Base-by-base conservation (phyloP, 306 rosid genomes). In the Potentilla sterilis region DNA sequence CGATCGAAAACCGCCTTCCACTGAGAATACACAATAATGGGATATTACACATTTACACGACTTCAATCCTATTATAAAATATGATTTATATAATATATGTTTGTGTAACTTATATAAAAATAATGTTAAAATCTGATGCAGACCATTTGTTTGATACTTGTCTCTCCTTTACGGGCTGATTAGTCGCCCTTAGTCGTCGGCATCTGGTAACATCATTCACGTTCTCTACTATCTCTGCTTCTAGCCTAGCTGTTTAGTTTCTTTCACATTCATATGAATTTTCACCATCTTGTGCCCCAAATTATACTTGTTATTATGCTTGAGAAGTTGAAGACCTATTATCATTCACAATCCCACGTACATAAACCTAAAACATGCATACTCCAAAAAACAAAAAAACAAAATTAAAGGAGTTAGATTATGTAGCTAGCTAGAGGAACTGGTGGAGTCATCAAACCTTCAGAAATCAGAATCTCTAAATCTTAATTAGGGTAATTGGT, bases 401-500 rank as follows among this genome's bases (percentile, higher is more conserved):
- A 61, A 37, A 16, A 22, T 61, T 59, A 13, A 28, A 28, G 28
- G 28, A 28, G 28, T 28, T 28, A 28, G 28, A 28, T 28, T 28
- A 37, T 37, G 5, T 37, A 37, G 42, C 74, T 66, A 73, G 72
- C 70, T 35, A 64, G 24, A 24, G 43, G 68, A 58, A 58, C 47
- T 24, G 35, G 48, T 58, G 42, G 49, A n/a, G 54, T 24, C 77
- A 71, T 18, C 76, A 80, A 75, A 89, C 83, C 85, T 80, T 78
- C 57, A 81, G 77, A 91, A 57, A 89, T 91, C 97, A 82, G 87
- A 88, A 91, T 88, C 97, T 54, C 70, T 83, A 87, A 28, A 93
- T 92, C 81, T 88, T 88, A 28, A 28, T 28, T 28, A 75, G 76
- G 79, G 92, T 77, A 80, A 78, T 72, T 63, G 71, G 79, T 83